Evolutionary conservation across 805 yeast species (phyloP), one percentile per base, ranked within the genome.

Genomic region (Barnettozyma botsteinii): DNA sequence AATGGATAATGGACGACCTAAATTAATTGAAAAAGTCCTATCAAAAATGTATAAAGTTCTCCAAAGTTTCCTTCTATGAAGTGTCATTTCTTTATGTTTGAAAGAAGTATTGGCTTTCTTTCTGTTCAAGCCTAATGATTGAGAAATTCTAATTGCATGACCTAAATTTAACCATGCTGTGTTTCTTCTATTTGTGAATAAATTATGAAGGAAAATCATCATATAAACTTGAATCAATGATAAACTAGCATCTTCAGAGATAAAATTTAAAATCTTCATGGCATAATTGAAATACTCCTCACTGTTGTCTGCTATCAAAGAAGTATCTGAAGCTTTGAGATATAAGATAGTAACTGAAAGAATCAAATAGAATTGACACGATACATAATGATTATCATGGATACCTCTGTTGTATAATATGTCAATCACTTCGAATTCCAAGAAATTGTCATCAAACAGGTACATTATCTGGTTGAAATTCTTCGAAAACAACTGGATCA

Each of bases 81-180:
- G n/a, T 2, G 49, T 48, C 31, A 51, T 51, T 7, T 47, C 45
- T 26, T 21, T 36, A 29, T 59, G 60, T n/a, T 44, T 41, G 39
- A 53, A 46, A 3, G 51, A 49, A 33, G 59, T 59, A 46, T 64
- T 64, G 20, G 62, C 55, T 24, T 38, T 52, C 38, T 43, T 55
- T 33, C 65, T 45, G 42, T 64, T 64, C 23, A 65, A 48, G 2
- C 71, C 72, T 42, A 67, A 49, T 0, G 69, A 49, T 50, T 65
- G 66, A 3, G 69, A 69, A 38, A 56, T 50, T 23, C 62, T 50
- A n/a, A 67, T 62, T 2, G 70, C 67, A 14, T 42, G 47, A 12
- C 67, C 64, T 28, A 67, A 42, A 45, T 57, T 55, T 13, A 66
- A 48, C 71, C 71, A 67, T 12, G 69, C 60, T 2, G 64, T 52